phyloP scores from a whole-genome alignment of 306 rosid genomes.

The Pterocarpus macrocarpus region DNA sequence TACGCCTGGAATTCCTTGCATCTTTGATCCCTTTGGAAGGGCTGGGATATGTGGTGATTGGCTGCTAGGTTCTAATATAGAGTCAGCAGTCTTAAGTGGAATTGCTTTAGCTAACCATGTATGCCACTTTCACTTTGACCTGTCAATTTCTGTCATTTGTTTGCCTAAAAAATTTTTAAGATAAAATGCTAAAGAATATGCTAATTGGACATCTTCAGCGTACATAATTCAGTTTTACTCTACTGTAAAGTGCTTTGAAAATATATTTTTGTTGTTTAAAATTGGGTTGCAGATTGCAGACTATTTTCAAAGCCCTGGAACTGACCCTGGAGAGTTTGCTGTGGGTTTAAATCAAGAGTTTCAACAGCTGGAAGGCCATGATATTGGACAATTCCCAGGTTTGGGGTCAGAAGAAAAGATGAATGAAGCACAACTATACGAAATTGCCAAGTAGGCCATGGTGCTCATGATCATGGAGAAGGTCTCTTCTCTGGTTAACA shows the following conservation, averaged over 20 bases:
- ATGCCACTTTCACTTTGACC: conserved; percentile 39
- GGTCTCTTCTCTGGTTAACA: conserved; percentile 28
- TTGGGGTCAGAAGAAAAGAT: conserved; percentile 51
- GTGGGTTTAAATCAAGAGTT: conserved; percentile 76
- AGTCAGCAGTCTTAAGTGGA: conserved; percentile 91
- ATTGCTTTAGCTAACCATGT: conserved; percentile 86
- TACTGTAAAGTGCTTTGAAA: neutral
- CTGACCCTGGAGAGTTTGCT: conserved; percentile 63
- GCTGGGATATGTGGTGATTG: conserved; percentile 97
- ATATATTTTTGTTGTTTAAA: neutral
- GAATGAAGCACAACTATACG: conserved; percentile 48
- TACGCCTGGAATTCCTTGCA: conserved; percentile 81
- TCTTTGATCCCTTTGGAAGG: conserved; percentile 88
- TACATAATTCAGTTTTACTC: conserved; percentile 35
- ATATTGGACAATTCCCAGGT: conserved; percentile 86
- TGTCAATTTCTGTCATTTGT: conserved; percentile 11
- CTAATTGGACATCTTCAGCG: neutral
- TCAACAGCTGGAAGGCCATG: conserved; percentile 72
- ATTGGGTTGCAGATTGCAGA: conserved; percentile 75
- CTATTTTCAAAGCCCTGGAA: conserved; percentile 61
- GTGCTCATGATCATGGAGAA: conserved; percentile 37
- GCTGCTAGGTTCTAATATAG: conserved; percentile 91
- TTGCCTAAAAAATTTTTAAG: neutral
- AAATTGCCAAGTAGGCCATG: conserved; percentile 50
- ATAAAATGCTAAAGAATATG: neutral